These are phyloP conservation scores for Dothideomycetes sp. DNA, from an alignment of 2,329 filamentous ascomycete species.

Conservation along the genomic window DNA sequence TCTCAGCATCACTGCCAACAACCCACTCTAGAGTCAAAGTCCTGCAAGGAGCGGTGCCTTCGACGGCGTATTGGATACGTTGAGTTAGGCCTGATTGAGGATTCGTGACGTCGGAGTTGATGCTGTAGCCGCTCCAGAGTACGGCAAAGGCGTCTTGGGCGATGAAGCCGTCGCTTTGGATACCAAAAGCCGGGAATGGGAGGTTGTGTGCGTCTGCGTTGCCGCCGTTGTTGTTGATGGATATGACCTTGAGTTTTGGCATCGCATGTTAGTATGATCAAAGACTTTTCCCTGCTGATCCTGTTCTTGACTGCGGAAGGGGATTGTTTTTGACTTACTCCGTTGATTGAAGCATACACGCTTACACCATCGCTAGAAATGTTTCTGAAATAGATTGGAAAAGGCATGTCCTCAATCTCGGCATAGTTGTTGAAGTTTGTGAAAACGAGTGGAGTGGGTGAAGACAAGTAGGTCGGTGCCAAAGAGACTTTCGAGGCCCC, in stretches of 20 bases:
- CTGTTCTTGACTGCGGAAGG: background rate
- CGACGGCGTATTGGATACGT: background rate
- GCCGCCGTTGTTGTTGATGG: background rate
- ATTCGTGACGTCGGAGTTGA: background rate
- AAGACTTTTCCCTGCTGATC: background rate
- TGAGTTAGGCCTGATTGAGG: background rate
- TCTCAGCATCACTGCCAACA: background rate
- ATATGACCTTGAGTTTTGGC: background rate
- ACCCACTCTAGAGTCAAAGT: slow-evolving; percentile 2
- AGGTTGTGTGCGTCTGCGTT: background rate
- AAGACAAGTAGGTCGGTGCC: background rate
- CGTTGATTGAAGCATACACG: background rate
- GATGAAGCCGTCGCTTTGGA: too few relatives aligned
- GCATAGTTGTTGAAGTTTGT: background rate
- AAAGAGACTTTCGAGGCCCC: background rate
- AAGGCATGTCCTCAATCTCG: background rate
- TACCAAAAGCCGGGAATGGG: background rate
- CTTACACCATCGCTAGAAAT: background rate
- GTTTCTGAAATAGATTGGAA: background rate
- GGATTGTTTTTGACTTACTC: background rate
- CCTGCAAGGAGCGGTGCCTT: background rate
- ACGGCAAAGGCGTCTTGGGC: background rate
- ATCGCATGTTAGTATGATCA: background rate
- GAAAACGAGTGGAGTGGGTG: background rate
- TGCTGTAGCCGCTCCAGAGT: background rate